phyloP scores from a whole-genome alignment of 179 eudicot genomes.

The Gypsophila paniculata region DNA sequence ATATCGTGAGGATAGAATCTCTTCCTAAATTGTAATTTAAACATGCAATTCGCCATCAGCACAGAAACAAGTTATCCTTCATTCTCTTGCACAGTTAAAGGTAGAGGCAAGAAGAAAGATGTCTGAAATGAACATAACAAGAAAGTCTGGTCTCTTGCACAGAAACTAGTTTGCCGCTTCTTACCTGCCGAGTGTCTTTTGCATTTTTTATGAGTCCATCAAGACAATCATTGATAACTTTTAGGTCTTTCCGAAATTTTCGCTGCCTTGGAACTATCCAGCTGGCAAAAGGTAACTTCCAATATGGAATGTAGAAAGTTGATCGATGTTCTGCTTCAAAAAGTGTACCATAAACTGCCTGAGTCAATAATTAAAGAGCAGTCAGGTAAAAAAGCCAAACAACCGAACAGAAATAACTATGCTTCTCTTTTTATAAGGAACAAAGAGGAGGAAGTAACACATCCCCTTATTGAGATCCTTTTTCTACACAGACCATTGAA shows the following conservation, averaged over 20 bases:
- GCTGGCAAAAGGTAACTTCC: slow-evolving; percentile 88
- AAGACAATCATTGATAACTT: slow-evolving; percentile 87
- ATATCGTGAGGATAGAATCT: background rate
- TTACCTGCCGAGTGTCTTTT: slow-evolving; percentile 94
- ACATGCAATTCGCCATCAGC: background rate
- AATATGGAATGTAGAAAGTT: slow-evolving; percentile 93
- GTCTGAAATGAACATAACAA: background rate
- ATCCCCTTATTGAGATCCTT: no score
- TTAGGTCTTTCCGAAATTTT: slow-evolving; percentile 82
- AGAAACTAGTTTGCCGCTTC: slow-evolving; percentile 10
- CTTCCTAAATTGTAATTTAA: background rate
- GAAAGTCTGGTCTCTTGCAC: background rate
- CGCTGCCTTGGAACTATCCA: slow-evolving; percentile 97
- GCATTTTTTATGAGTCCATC: slow-evolving; percentile 94
- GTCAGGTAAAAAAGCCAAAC: slow-evolving; percentile 14
- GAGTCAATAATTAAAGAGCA: slow-evolving; percentile 17
- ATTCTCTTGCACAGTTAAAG: slow-evolving; percentile 7
- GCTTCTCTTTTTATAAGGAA: background rate
- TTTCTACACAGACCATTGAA: no score
- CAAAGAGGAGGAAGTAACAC: slow-evolving; percentile 3
- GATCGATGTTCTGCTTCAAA: slow-evolving; percentile 99
- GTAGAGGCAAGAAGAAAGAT: background rate
- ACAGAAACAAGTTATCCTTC: background rate
- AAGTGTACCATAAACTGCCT: slow-evolving; percentile 99
- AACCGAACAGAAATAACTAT: background rate